Evolutionary conservation across 208 protist genomes (phyloP), one percentile per base, ranked within the genome.

Genomic region (Lotmaria passim): DNA sequence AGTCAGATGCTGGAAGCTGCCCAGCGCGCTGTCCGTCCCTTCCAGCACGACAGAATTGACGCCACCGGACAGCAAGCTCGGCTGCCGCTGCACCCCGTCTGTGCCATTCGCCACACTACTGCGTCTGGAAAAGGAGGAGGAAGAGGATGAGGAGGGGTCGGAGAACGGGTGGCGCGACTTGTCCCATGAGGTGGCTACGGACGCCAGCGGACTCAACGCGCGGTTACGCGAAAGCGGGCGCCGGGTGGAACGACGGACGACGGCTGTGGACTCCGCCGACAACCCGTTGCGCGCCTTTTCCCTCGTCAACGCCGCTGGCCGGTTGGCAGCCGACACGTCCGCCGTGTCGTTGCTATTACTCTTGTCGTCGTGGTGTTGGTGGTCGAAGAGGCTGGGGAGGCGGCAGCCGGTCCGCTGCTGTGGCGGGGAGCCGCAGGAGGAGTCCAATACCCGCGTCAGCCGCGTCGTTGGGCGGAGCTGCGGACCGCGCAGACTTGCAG

Each of bases 401-500:
- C 56, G 56, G 14, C 8, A 34, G 5, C 6, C 39, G 11, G 56
- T 1, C 4, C 56, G 34, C 31, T 33, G 34, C 36, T 48, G 34
- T 5, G 34, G 5, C 5, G 24, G 3, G 4, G 56, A 61, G 38
- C 23, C 23, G 23, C n/a, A n/a, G n/a, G 31, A 1, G 38, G 38
- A 48, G 38, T 3, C 24, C 0, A 48, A 17, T 17, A 51, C 58
- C 15, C 58, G 30, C 3, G 39, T 59, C 24, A 73, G 59, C 15
- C 26, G 68, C 0, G 36, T 43, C 7, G 57, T 38, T 14, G 68
- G 52, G 0, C 38, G 56, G 23, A 66, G 58, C 68, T 58, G 58
- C 50, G 57, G 58, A 0, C 56, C 58, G 12, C 50, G 34, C 39
- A 59, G 39, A 14, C 46, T 50, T 1, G 47, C 30, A 3, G 48